Percentiles rank a stretch among this genome's conserved stretches.
Conservation (phyloP, 2,329 filamentous ascomycete species). For the Macrophomina phaseolina region DNA sequence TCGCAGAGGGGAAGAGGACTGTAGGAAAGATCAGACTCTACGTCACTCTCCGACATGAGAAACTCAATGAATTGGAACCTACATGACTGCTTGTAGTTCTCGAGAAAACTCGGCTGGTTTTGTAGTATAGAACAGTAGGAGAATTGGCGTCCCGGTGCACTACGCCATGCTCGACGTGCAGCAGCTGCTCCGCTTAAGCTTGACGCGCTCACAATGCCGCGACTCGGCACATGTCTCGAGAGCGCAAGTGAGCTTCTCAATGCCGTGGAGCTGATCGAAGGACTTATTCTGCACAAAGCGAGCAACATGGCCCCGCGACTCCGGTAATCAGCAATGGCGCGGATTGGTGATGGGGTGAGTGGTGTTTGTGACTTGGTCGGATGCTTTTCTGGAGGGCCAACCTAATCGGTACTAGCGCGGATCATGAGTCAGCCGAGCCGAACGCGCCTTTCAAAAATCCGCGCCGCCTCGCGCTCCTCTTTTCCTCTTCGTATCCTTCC, state of each 20-base stretch:
- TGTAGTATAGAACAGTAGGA: neutral
- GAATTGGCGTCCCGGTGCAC: neutral
- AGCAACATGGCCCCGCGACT: slow-evolving; percentile 9
- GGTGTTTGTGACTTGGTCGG: neutral
- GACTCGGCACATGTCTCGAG: neutral
- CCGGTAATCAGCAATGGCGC: slow-evolving; percentile 1
- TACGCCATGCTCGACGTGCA: neutral
- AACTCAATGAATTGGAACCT: slow-evolving; percentile 30
- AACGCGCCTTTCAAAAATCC: neutral
- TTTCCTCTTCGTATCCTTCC: slow-evolving; percentile 81
- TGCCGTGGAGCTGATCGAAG: neutral
- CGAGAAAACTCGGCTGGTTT: slow-evolving; percentile 33
- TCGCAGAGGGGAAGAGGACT: slow-evolving; percentile 56
- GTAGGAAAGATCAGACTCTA: slow-evolving; percentile 21
- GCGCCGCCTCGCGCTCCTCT: slow-evolving; percentile 23
- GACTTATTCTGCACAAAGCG: neutral
- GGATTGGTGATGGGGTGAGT: neutral
- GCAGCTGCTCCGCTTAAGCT: neutral
- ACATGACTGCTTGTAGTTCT: slow-evolving; percentile 55
- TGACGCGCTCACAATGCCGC: neutral
- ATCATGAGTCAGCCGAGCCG: slow-evolving; percentile 12
- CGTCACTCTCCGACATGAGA: slow-evolving; percentile 26
- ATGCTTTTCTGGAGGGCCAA: slow-evolving; percentile 24
- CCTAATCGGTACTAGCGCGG: slow-evolving; percentile 28
- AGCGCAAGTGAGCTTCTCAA: neutral